Evolutionary conservation across 1,284 basidiomycete genomes (phyloP), one percentile per base, ranked within the genome.

Genomic region (Tremellales sp.): DNA sequence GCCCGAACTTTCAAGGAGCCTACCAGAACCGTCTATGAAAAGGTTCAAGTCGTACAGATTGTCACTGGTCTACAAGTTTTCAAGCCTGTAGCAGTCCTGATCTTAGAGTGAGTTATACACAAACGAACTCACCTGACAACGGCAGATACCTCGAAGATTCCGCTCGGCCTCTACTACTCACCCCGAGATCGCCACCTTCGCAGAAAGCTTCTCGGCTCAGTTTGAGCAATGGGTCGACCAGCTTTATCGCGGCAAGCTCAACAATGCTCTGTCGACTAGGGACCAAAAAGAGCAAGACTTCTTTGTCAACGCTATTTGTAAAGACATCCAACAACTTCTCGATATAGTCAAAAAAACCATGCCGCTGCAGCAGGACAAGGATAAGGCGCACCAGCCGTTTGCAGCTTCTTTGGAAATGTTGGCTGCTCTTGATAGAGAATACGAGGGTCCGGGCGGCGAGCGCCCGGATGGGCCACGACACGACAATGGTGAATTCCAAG

Each of bases 61-160:
- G 33, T 70, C 12, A 50, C 74, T 10, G 78, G 78, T 9, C 54
- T 59, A 4, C 74, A 75, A 43, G 62, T 82, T 0, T 75, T 85
- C 40, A 72, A 72, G 12, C 74, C 78, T 0, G 57, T 84, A 3
- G 65, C 76, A 4, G 72, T 68, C 0, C 68, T 81, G 3, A 59
- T 83, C 35, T 75, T 75, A 21, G 79, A 83, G 82, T 84, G 56
- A 35, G 79, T 63, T 5, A 4, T 26, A 6, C 14, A 5, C 10
- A 3, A 9, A 6, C 24, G 9, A 3, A 13, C 36, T 47, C 19
- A 40, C 37, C 31, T 39, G 10, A n/a, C n/a, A n/a, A n/a, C n/a
- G n/a, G n/a, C 43, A 85, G 83, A 54, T 81, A 77, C 43, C 58
- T 84, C 16, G 75, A 76, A 79, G 81, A 1, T 84, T 82, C 71